Evolutionary conservation across 2,329 filamentous ascomycete species (phyloP), one percentile per base, ranked within the genome.

Genomic region (Fusarium agapanthi): DNA sequence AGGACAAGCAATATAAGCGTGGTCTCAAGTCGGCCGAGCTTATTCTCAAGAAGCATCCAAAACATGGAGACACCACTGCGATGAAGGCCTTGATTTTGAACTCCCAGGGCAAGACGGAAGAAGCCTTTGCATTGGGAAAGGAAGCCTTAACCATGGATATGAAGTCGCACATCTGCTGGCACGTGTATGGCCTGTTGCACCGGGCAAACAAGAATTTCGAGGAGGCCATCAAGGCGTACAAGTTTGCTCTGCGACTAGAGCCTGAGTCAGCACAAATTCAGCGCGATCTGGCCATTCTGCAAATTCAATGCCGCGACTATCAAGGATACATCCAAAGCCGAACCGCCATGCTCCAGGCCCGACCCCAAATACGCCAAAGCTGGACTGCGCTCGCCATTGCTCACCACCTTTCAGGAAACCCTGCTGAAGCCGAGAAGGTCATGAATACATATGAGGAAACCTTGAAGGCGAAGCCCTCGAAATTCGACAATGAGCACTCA

Each of bases 141-240:
- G 89, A 95, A 74, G 96, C 97, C 38, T 87, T 99, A 77, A 95
- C 92, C 75, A 94, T 95, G 78, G 95, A 98, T 82, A 98, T 99
- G 95, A 98, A 97, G 86, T 98, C 95, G 78, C 95, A 98, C 84
- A 95, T 99, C 78, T 98, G 95, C 87, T 99, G 96, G 96, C 97
- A 99, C 83, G 96, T 99, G 69, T 99, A 98, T 82, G 96, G 97
- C 37, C 85, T 99, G 75, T 88, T 99, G 56, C 98, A 97, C 84
- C 92, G 95, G 57, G 92, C 94, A 54, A 92, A 93, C 80, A 98
- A 98, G 88, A 98, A 99, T 84, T 98, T 97, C 78, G 96, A 98
- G 82, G 96, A 98, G 85, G 95, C 97, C 15, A 98, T 98, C 85
- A 98, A 98, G 87, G 97, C 96, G 65, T 99, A 99, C 87, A 97